These are phyloP conservation scores for Herpetomonas samuelpessoai DNA, from an alignment of 208 protist genomes.

Conservation along the genomic window DNA sequence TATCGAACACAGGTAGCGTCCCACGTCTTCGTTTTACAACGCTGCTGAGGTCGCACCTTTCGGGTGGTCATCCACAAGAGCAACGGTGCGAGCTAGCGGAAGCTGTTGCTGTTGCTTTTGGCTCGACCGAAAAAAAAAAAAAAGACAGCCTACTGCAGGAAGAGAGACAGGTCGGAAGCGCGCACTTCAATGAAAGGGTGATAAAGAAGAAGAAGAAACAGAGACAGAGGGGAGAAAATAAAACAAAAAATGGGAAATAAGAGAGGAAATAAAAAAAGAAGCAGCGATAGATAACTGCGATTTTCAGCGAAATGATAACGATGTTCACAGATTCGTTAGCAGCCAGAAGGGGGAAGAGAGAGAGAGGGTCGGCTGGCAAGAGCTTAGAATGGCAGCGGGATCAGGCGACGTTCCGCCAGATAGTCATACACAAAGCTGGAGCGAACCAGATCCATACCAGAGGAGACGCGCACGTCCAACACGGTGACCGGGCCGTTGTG, in stretches of 20 bases:
- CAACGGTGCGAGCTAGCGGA: no score
- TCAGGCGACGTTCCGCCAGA: slow-evolving; percentile 54
- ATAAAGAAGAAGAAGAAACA: slow-evolving; percentile 4
- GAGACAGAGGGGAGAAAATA: slow-evolving; percentile 6
- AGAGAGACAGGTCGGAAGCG: no score
- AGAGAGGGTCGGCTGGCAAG: not conserved
- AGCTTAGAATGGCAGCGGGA: slow-evolving; percentile 45
- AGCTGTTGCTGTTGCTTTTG: no score
- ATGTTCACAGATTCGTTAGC: not conserved
- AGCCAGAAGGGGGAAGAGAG: not conserved
- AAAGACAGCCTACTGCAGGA: no score
- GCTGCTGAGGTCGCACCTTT: no score
- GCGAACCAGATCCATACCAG: slow-evolving; percentile 76
- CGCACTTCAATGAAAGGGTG: not conserved
- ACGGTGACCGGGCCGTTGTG: slow-evolving; percentile 66
- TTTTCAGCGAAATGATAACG: not conserved
- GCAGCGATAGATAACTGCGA: not conserved
- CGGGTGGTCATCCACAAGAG: no score
- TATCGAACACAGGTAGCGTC: no score
- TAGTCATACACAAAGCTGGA: slow-evolving; percentile 76
- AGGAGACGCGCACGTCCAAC: slow-evolving; percentile 83
- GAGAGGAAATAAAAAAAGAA: slow-evolving; percentile 1
- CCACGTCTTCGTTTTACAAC: no score
- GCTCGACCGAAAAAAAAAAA: no score
- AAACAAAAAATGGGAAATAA: not conserved